A percentile compares a stretch with the other conserved stretches of the same genome.
Evolutionary conservation across 1,139 yeast species (phyloP).

Genomic region (Geotrichum cucujoidarum): DNA sequence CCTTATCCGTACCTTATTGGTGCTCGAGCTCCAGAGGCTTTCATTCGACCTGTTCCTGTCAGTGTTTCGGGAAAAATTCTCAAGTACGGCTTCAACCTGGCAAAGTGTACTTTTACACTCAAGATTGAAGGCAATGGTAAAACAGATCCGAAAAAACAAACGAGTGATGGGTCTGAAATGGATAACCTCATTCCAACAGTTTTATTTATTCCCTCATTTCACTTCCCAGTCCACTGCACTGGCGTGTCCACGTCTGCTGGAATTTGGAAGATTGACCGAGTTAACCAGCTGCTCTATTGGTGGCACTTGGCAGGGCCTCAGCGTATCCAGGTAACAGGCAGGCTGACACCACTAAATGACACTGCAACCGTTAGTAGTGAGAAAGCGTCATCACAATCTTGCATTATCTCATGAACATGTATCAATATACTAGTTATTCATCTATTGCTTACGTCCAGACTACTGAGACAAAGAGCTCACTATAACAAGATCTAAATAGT

Average conservation of each 20-base stretch:
- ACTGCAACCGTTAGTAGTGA: not conserved
- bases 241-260: constrained; percentile 56
- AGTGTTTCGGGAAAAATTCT: constrained; percentile 31
- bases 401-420: not conserved
- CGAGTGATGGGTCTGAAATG: constrained; percentile 1
- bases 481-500: too few species aligned
- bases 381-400: not conserved
- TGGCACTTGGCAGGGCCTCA: constrained; percentile 40
- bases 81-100: constrained; percentile 31
- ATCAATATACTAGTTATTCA: not conserved
- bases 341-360: not conserved
- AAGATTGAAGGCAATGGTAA: constrained; percentile 22
- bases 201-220: constrained; percentile 67
- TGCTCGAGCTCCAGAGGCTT: constrained; percentile 37
- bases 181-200: constrained; percentile 43
- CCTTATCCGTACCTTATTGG: constrained; percentile 23
- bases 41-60: constrained; percentile 37
- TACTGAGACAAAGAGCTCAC: too few species aligned
- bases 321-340: constrained; percentile 10
- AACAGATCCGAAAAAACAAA: not conserved
- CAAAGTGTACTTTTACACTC: constrained; percentile 30
- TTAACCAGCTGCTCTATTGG: constrained; percentile 65
- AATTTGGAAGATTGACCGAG: constrained; percentile 46
- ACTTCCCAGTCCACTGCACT: constrained; percentile 49
- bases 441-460: too few species aligned